phyloP scores from a whole-genome alignment of 805 yeast genomes.

The Suhomyces sp. region DNA sequence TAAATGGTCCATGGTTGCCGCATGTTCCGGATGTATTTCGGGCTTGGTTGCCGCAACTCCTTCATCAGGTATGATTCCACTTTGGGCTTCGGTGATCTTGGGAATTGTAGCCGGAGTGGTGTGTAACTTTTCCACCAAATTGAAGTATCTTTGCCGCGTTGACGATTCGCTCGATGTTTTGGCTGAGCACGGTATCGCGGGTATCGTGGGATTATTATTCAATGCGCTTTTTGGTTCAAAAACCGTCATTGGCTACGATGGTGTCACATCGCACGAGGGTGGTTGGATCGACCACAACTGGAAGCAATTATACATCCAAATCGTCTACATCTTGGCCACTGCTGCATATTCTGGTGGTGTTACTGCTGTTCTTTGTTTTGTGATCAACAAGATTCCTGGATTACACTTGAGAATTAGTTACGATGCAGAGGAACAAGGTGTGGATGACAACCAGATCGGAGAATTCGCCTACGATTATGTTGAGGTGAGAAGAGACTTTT shows the following conservation, averaged over 20 bases:
- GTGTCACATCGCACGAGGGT: constrained; percentile 77
- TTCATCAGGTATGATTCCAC: constrained; percentile 83
- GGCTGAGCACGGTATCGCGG: constrained; percentile 99
- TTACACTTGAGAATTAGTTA: constrained; percentile 76
- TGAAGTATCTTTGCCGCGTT: constrained; percentile 74
- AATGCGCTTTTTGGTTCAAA: constrained; percentile 85
- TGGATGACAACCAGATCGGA: constrained; percentile 96
- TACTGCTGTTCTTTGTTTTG: constrained; percentile 72
- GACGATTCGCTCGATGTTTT: constrained; percentile 93
- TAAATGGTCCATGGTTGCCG: constrained; percentile 92
- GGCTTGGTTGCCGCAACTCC: constrained; percentile 98
- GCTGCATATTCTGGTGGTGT: constrained; percentile 73
- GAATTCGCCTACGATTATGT: constrained; percentile 99
- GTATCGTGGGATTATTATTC: constrained; percentile 84
- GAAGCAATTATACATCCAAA: constrained; percentile 86
- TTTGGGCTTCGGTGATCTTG: constrained; percentile 85
- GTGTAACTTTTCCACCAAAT: constrained; percentile 87
- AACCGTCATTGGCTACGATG: constrained; percentile 89
- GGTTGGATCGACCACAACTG: constrained; percentile 92
- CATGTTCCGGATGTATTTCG: constrained; percentile 92
- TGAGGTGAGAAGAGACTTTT: constrained; percentile 90
- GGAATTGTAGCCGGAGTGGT: constrained; percentile 78
- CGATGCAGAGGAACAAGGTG: constrained; percentile 82
- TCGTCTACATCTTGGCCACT: constrained; percentile 76
- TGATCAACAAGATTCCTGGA: constrained; percentile 76